A percentile compares a stretch with the other conserved stretches of the same genome.
These are phyloP conservation scores for Aspergillus hancockii DNA, from an alignment of 495 filamentous ascomycete genomes.

Conservation along the genomic window DNA sequence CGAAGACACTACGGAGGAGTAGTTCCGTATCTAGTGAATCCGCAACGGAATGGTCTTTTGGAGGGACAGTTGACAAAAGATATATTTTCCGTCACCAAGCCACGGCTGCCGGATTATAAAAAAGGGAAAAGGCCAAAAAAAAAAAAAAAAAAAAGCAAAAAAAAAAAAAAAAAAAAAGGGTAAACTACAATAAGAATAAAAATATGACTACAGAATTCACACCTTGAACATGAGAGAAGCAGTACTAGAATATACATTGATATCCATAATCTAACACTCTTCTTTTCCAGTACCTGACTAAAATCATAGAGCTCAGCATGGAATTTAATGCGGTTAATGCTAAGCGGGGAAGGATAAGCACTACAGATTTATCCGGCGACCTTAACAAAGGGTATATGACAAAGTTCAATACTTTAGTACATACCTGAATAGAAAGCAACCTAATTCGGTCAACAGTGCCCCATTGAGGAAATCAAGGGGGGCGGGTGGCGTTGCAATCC, in stretches of 20 bases:
- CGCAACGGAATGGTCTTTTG: background rate
- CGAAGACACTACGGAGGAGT: conserved; percentile 2
- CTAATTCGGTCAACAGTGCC: too few relatives aligned
- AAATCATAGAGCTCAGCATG: too few relatives aligned
- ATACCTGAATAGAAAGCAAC: too few relatives aligned
- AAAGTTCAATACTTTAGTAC: too few relatives aligned
- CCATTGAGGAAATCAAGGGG: too few relatives aligned
- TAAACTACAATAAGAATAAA: background rate
- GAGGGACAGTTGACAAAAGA: background rate
- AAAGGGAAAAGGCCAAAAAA: background rate
- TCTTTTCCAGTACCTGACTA: too few relatives aligned
- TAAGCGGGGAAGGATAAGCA: background rate
- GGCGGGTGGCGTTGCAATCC: too few relatives aligned
- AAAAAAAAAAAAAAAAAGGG: background rate
- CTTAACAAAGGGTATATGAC: background rate
- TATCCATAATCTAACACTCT: too few relatives aligned
- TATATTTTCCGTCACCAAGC: too few relatives aligned
- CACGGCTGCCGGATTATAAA: background rate
- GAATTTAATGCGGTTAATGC: background rate
- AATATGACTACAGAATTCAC: too few relatives aligned
- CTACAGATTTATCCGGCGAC: background rate
- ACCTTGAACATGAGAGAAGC: too few relatives aligned
- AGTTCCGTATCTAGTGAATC: background rate
- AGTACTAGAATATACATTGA: too few relatives aligned
- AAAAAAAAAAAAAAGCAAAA: background rate